These are phyloP conservation scores for Piedraia hortae DNA, from an alignment of 2,329 filamentous ascomycete species.

Conservation along the genomic window DNA sequence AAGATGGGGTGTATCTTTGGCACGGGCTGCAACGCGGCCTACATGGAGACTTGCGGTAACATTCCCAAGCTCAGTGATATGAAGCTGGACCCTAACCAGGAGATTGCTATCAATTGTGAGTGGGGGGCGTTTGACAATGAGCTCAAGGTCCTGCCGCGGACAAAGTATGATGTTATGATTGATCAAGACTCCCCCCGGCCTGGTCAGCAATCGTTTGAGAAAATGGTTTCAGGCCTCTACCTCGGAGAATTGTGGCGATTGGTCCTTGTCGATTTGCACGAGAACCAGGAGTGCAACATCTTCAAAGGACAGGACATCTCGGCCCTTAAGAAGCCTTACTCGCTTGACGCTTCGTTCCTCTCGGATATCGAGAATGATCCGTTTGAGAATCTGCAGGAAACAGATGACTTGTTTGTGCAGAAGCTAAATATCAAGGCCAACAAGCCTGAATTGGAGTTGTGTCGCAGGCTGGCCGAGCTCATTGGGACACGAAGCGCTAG, in stretches of 20 bases:
- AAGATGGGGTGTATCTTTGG: conserved; percentile 96
- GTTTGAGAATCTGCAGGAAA: conserved; percentile 84
- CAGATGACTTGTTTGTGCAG: conserved; percentile 50
- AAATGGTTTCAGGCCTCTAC: conserved; percentile 20
- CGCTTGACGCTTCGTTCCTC: conserved; percentile 76
- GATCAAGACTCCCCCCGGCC: conserved; percentile 19
- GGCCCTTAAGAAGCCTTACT: conserved; percentile 62
- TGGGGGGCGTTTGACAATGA: conserved; percentile 95
- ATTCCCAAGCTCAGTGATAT: conserved; percentile 85
- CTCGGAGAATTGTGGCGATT: conserved; percentile 20
- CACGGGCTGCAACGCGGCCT: conserved; percentile 91
- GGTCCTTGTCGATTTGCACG: conserved; percentile 27
- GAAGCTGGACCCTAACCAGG: conserved; percentile 43
- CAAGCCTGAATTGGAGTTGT: conserved; percentile 60
- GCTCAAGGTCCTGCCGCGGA: conserved; percentile 60
- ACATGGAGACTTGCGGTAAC: conserved; percentile 79
- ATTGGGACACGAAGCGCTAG: conserved; percentile 87
- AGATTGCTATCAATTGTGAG: conserved; percentile 94
- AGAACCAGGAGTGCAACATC: conserved; percentile 32
- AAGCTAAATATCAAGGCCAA: conserved; percentile 45
- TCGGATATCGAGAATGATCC: conserved; percentile 82
- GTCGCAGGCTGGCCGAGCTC: conserved; percentile 68
- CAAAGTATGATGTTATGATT: conserved; percentile 28
- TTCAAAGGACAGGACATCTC: conserved; percentile 64
- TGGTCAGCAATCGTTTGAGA: conserved; percentile 20